These are phyloP conservation scores for Olyra latifolia DNA, from an alignment of 176 grass and related monocot genomes.

Conservation along the genomic window DNA sequence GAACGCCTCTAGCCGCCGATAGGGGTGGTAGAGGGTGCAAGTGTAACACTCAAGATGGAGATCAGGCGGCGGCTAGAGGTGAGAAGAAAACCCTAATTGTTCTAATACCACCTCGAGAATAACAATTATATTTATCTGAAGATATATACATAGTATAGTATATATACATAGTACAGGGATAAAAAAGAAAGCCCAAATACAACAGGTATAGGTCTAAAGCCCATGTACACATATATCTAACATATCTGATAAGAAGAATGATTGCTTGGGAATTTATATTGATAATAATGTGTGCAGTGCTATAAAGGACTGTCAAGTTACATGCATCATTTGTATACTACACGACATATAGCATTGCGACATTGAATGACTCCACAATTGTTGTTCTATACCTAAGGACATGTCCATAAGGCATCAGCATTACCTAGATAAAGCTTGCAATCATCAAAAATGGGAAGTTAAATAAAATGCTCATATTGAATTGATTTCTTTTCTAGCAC, in stretches of 20 bases:
- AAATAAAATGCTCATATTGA: not conserved
- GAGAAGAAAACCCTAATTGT: too few relatives aligned
- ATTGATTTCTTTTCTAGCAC: not conserved
- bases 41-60: too few relatives aligned
- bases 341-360: not conserved
- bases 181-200: too few relatives aligned
- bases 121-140: too few relatives aligned
- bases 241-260: constrained; percentile 18
- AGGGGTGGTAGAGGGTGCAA: too few relatives aligned
- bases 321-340: not conserved
- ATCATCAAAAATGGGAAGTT: not conserved
- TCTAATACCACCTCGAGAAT: too few relatives aligned
- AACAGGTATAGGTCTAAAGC: too few relatives aligned
- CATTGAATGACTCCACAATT: not conserved
- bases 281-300: not conserved
- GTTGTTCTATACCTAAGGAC: not conserved
- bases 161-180: too few relatives aligned
- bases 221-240: too few relatives aligned
- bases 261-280: not conserved
- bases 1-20: too few relatives aligned
- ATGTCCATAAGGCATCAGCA: not conserved
- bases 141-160: too few relatives aligned
- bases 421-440: not conserved
- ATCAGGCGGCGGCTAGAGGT: too few relatives aligned
- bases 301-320: constrained; percentile 20